Evolutionary conservation across 2,329 filamentous ascomycete genomes (phyloP).

Genomic region (Paecilomyces dactylethromorphus): DNA sequence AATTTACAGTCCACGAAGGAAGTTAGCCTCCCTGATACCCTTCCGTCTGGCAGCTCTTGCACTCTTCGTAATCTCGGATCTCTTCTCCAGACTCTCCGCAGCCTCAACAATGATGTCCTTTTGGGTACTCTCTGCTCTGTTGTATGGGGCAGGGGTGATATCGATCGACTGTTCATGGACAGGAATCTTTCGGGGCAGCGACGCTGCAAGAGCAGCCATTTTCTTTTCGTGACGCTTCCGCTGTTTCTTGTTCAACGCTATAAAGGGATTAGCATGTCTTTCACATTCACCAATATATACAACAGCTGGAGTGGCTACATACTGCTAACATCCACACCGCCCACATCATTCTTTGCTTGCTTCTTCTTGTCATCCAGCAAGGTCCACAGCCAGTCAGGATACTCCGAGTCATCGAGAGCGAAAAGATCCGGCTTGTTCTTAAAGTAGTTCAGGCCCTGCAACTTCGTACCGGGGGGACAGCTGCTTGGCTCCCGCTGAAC

Average conservation of each 20-base stretch:
- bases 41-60: conserved; percentile 39
- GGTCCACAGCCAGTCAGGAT: conserved; percentile 43
- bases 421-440: conserved; percentile 41
- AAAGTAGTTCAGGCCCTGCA: conserved; percentile 40
- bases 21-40: conserved; percentile 41
- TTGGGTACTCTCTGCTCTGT: conserved; percentile 13
- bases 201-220: conserved; percentile 33
- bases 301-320: conserved; percentile 11
- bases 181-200: conserved; percentile 35
- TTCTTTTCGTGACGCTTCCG: conserved; percentile 42
- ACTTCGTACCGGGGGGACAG: conserved; percentile 31
- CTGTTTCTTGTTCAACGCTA: conserved; percentile 43
- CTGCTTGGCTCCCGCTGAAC: conserved; percentile 28
- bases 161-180: conserved; percentile 40
- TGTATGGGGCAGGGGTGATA: conserved; percentile 35
- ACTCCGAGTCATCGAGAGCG: conserved; percentile 41
- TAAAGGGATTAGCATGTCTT: conserved; percentile 9
- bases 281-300: not conserved
- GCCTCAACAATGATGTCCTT: conserved; percentile 25
- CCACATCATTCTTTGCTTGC: conserved; percentile 22
- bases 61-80: conserved; percentile 38
- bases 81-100: conserved; percentile 28
- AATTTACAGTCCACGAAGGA: conserved; percentile 40
- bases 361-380: conserved; percentile 33
- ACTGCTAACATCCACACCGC: conserved; percentile 35